Percentiles rank a stretch among this genome's conserved stretches.
These are phyloP conservation scores for Hirsutella minnesotensis DNA, from an alignment of 2,329 filamentous ascomycete species.

Conservation along the genomic window DNA sequence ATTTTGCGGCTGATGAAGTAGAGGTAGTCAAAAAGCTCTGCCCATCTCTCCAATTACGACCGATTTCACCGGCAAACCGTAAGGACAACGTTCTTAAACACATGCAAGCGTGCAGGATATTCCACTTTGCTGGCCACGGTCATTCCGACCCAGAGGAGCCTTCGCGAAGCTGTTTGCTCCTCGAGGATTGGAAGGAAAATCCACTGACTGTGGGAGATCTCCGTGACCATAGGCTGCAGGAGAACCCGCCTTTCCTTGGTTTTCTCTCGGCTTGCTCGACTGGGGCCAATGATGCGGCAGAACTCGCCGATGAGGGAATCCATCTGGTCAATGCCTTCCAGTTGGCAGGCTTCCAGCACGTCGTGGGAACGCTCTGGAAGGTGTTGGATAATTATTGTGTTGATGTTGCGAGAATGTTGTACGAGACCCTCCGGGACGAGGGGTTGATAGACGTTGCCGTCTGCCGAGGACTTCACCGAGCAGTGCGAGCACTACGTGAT, in stretches of 20 bases:
- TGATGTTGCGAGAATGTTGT: slow-evolving; percentile 15
- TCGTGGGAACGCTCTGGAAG: slow-evolving; percentile 28
- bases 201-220: neutral
- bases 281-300: neutral
- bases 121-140: neutral
- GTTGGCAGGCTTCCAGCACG: slow-evolving; percentile 25
- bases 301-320: slow-evolving; percentile 1
- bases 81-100: neutral
- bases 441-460: slow-evolving; percentile 4
- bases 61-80: neutral
- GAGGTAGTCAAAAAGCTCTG: neutral
- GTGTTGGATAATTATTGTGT: slow-evolving; percentile 20
- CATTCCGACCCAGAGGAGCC: neutral
- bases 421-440: slow-evolving; percentile 7
- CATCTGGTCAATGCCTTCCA: slow-evolving; percentile 18
- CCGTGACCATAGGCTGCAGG: neutral
- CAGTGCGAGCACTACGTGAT: neutral
- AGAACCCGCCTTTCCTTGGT: neutral
- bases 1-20: neutral
- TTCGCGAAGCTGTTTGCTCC: neutral
- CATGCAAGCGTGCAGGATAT: slow-evolving; percentile 1
- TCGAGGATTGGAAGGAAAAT: neutral
- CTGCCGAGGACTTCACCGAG: slow-evolving; percentile 3
- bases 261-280: neutral
- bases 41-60: neutral